Conservation (phyloP, 441 rosid genomes). For the Daphne laureola region DNA sequence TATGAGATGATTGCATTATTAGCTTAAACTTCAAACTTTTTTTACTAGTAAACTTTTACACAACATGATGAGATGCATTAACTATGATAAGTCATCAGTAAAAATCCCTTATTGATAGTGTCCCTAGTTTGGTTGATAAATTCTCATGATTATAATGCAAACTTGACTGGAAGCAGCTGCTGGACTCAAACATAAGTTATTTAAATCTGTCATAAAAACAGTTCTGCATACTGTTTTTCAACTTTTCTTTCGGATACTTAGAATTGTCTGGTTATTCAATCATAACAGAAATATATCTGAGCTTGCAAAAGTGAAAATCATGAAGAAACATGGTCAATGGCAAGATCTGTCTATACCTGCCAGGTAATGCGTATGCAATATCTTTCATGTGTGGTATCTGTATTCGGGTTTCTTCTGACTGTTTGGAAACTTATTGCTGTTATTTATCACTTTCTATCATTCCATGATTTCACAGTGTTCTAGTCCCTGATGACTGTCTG, state of each 20-base stretch:
- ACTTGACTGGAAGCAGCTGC: too few relatives aligned
- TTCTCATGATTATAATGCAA: too few relatives aligned
- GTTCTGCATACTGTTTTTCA: neutral
- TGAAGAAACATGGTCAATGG: constrained; percentile 60
- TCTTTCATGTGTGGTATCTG: too few relatives aligned
- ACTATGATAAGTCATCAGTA: too few relatives aligned
- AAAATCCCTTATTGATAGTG: too few relatives aligned
- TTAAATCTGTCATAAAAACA: neutral
- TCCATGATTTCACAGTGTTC: neutral
- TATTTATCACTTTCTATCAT: neutral
- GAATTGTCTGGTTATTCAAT: constrained; percentile 12
- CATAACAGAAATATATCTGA: constrained; percentile 69
- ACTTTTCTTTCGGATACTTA: constrained; percentile 2
- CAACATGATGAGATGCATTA: too few relatives aligned
- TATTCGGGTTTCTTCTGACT: too few relatives aligned
- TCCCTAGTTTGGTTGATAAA: too few relatives aligned
- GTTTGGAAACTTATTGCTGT: neutral
- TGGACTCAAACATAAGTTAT: too few relatives aligned
- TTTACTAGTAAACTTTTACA: too few relatives aligned
- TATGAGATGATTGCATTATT: too few relatives aligned
- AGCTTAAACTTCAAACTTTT: too few relatives aligned
- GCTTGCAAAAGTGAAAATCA: constrained; percentile 62
- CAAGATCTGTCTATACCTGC: constrained; percentile 55
- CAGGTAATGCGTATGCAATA: constrained; percentile 31
- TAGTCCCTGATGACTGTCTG: neutral